Evolutionary conservation across 345 rosid genomes (phyloP).

Genomic region (Citropsis articulata): DNA sequence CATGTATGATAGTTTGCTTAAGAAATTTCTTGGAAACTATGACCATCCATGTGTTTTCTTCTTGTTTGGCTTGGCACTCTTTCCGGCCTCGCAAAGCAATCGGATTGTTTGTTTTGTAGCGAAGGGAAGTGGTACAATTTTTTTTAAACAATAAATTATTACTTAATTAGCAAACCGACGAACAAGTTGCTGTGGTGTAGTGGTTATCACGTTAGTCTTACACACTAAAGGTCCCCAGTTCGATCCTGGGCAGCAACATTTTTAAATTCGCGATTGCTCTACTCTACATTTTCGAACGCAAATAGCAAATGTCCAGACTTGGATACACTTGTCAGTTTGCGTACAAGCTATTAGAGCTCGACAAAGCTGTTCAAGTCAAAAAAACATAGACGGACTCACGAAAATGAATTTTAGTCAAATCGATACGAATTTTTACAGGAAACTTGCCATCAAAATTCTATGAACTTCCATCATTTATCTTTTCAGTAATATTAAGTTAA

Average conservation of each 20-base stretch:
- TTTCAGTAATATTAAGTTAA: background rate
- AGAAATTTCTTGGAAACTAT: slow-evolving; percentile 21
- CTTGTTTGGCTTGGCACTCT: slow-evolving; percentile 9
- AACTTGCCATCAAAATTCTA: background rate
- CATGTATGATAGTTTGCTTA: background rate
- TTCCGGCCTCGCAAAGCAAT: background rate
- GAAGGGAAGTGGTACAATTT: no score
- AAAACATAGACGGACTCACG: background rate
- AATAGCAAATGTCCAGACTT: background rate
- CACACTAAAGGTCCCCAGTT: slow-evolving; percentile 55
- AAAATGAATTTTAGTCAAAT: no score
- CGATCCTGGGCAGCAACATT: slow-evolving; percentile 56
- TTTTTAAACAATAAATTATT: no score
- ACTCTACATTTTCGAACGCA: background rate
- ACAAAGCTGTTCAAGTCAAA: background rate
- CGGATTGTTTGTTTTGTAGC: background rate
- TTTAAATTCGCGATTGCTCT: background rate
- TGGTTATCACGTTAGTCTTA: slow-evolving; percentile 55
- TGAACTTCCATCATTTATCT: background rate
- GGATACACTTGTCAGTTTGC: background rate
- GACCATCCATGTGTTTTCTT: background rate
- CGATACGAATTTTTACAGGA: background rate
- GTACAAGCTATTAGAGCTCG: background rate
- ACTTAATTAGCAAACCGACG: background rate
- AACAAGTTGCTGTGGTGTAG: slow-evolving; percentile 47